These are phyloP conservation scores for Solanum ossicruentum DNA, from an alignment of 257 asterid genomes.

Conservation along the genomic window DNA sequence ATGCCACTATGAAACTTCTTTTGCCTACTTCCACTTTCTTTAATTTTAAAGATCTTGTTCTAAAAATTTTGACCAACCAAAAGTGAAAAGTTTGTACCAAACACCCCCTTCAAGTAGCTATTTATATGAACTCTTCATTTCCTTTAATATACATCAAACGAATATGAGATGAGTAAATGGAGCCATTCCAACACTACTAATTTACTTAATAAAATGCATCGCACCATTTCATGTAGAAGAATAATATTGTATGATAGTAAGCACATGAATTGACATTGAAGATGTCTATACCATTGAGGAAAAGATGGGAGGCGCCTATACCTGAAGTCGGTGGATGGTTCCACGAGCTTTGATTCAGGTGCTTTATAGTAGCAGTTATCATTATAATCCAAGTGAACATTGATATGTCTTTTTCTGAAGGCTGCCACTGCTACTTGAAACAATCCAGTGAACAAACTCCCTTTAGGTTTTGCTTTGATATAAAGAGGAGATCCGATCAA, in stretches of 20 bases:
- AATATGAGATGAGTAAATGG: not conserved
- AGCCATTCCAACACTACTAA: not conserved
- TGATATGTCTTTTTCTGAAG: constrained; percentile 1
- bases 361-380: not conserved
- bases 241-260: not conserved
- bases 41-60: too few species aligned
- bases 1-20: not conserved
- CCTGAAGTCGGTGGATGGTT: constrained; percentile 1
- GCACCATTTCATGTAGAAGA: not conserved
- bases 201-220: not conserved
- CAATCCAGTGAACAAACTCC: constrained; percentile 6
- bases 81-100: not conserved
- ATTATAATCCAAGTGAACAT: not conserved
- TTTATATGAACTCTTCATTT: not conserved
- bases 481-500: constrained; percentile 3
- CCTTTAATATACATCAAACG: not conserved
- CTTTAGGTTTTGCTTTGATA: not conserved
- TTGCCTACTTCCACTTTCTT: not conserved
- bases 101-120: not conserved
- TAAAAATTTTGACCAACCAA: not conserved
- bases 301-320: not conserved
- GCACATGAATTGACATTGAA: not conserved
- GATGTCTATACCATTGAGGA: not conserved
- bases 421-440: constrained; percentile 8
- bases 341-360: not conserved